Percentiles rank a stretch among this genome's conserved stretches.
phyloP scores from a whole-genome alignment of 202 grass and related monocot genomes.

The Dendrocalamus latiflorus region DNA sequence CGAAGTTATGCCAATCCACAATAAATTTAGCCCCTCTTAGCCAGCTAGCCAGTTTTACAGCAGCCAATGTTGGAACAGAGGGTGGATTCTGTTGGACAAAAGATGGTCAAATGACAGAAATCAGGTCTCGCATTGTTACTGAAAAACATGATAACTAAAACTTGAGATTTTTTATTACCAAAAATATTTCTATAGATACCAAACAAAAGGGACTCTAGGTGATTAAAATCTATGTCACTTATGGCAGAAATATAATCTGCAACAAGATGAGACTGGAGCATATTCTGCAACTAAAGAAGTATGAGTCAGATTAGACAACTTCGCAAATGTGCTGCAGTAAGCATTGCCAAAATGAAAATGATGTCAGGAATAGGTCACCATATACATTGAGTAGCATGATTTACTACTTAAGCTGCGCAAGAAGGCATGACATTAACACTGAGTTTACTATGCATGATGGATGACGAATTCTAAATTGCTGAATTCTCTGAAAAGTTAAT shows the following conservation, averaged over 20 bases:
- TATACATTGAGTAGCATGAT: no score
- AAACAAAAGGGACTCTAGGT: not conserved
- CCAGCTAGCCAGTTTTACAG: constrained; percentile 84
- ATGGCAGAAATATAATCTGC: not conserved
- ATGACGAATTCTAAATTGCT: no score
- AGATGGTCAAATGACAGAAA: not conserved
- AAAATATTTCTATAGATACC: no score
- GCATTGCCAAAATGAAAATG: constrained; percentile 45
- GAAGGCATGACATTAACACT: no score
- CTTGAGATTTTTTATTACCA: no score
- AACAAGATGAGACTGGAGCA: not conserved
- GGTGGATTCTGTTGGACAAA: constrained; percentile 75
- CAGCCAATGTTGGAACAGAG: constrained; percentile 88
- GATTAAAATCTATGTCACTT: not conserved
- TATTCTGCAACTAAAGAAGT: not conserved
- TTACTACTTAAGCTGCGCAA: no score
- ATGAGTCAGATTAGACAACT: not conserved
- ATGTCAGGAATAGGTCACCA: no score
- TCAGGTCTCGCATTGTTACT: no score
- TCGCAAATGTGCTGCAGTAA: not conserved
- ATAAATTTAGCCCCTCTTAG: constrained; percentile 67
- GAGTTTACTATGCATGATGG: no score
- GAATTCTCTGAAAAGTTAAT: no score
- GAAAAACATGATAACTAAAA: no score
- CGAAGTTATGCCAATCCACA: no score